A percentile compares a stretch with the other conserved stretches of the same genome.
These are phyloP conservation scores for Gynandropsis gynandra DNA, from an alignment of 345 rosid genomes.

Conservation along the genomic window DNA sequence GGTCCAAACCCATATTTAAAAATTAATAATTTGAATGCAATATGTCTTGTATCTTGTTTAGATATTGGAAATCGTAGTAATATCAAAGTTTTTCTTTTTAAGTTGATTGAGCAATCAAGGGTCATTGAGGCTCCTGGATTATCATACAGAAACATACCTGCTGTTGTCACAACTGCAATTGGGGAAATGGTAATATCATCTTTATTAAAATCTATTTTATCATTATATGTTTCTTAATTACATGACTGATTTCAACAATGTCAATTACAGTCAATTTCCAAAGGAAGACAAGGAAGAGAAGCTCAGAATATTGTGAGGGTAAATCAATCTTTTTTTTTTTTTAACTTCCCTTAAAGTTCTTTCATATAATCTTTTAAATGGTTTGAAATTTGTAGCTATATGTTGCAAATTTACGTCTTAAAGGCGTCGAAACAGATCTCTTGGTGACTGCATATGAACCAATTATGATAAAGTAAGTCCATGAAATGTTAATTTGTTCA, in stretches of 20 bases:
- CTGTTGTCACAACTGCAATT: slow-evolving; percentile 48
- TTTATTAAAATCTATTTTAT: background rate
- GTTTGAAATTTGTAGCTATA: slow-evolving; percentile 43
- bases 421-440: slow-evolving; percentile 69
- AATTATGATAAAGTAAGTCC: slow-evolving; percentile 50
- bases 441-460: slow-evolving; percentile 71
- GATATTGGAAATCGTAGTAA: background rate
- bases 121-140: slow-evolving; percentile 49
- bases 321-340: slow-evolving; percentile 7
- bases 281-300: slow-evolving; percentile 90
- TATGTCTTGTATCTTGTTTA: background rate
- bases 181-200: slow-evolving; percentile 65
- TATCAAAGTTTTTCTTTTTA: slow-evolving; percentile 14
- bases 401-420: slow-evolving; percentile 72
- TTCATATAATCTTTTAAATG: slow-evolving; percentile 13
- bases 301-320: slow-evolving; percentile 75
- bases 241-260: background rate
- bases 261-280: slow-evolving; percentile 52
- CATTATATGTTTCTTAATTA: background rate
- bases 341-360: background rate
- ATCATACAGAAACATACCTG: slow-evolving; percentile 37
- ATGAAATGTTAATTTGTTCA: slow-evolving; percentile 1
- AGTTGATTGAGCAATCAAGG: slow-evolving; percentile 68
- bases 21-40: too few species aligned
- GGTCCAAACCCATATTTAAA: too few species aligned